phyloP scores from a whole-genome alignment of 495 filamentous ascomycete genomes.

The Cladorrhinum samala region DNA sequence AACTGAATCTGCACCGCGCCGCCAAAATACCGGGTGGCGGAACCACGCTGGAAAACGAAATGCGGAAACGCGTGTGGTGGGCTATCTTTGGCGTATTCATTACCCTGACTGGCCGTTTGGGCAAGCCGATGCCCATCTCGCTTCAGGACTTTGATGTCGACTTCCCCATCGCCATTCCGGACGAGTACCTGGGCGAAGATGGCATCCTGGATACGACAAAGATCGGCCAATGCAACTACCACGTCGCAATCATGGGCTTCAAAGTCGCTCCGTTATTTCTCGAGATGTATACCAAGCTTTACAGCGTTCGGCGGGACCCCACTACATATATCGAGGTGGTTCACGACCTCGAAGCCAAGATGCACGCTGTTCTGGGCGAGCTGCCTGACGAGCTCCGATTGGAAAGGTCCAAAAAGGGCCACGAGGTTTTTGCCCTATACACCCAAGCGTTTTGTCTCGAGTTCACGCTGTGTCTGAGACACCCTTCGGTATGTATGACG shows the following conservation, averaged over 20 bases:
- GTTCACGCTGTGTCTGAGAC: constrained; percentile 51
- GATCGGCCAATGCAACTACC: constrained; percentile 55
- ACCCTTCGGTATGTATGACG: constrained; percentile 64
- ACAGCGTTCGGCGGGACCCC: constrained; percentile 54
- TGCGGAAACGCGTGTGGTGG: constrained; percentile 76
- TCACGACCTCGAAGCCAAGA: constrained; percentile 52
- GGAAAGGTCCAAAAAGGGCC: constrained; percentile 44
- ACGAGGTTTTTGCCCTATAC: constrained; percentile 47
- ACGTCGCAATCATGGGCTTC: constrained; percentile 56
- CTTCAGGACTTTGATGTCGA: constrained; percentile 70
- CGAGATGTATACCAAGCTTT: constrained; percentile 66
- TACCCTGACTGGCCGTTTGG: constrained; percentile 63
- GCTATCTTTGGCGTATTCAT: constrained; percentile 55
- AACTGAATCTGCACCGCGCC: constrained; percentile 67
- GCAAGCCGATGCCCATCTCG: constrained; percentile 66
- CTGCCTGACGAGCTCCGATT: constrained; percentile 50
- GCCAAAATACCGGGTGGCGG: constrained; percentile 49
- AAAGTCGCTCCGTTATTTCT: constrained; percentile 56
- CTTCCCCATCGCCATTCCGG: constrained; percentile 61
- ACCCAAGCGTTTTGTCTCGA: constrained; percentile 42
- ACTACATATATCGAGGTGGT: constrained; percentile 57
- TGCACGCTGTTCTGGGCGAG: constrained; percentile 49
- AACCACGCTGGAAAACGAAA: constrained; percentile 60
- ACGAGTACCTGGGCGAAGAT: constrained; percentile 55
- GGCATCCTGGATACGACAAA: constrained; percentile 41